Base-by-base conservation (phyloP, 495 filamentous ascomycete species). In the Podospora tetraspora region DNA sequence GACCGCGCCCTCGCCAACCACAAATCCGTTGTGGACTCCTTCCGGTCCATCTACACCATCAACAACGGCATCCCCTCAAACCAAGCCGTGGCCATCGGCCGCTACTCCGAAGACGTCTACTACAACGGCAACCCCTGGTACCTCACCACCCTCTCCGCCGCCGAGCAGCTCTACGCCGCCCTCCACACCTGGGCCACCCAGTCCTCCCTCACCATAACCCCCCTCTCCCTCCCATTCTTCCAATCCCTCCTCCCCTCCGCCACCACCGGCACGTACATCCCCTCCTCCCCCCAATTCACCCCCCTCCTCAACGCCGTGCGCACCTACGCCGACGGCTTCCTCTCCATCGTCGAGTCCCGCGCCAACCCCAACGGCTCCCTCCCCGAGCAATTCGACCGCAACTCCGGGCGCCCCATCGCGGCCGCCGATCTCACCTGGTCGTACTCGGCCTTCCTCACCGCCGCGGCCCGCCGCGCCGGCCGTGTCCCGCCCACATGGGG, bases 21-120 rank as follows among this genome's bases (percentile, higher is more conserved):
- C 77, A 88, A 91, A 75, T 81, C 75, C 3, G 79, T 87, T 4
- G 84, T 86, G 5, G 87, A 91, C 71, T 86, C 86, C 3, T 90
- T 91, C 81, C 83, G 89, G 12, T 75, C 78, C 8, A 71, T 86
- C 57, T 91, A 89, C 72, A 67, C 72, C n/a, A 77, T 91, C 72
- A 91, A 91, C 79, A 71, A 72, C 3, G 83, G 81, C 10, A 77
- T 80, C 24, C 12, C 79, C 22, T 72, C 80, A 11, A 84, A 86
- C 13, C 72, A 76, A 12, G 87, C 87, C 5, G 84, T 87, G 23
- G 87, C 89, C 16, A 81, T 91, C 10, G 90, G 90, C 59, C 77
- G 90, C 23, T 93, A 93, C 72, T 74, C 88, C 2, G 89, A 91
- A 71, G 90, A 92, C 68, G 73, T 79, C 3, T 92, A 91, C 71